A percentile compares a stretch with the other conserved stretches of the same genome.
Evolutionary conservation across 805 yeast species (phyloP).

Genomic region (Wickerhamomyces pijperi): DNA sequence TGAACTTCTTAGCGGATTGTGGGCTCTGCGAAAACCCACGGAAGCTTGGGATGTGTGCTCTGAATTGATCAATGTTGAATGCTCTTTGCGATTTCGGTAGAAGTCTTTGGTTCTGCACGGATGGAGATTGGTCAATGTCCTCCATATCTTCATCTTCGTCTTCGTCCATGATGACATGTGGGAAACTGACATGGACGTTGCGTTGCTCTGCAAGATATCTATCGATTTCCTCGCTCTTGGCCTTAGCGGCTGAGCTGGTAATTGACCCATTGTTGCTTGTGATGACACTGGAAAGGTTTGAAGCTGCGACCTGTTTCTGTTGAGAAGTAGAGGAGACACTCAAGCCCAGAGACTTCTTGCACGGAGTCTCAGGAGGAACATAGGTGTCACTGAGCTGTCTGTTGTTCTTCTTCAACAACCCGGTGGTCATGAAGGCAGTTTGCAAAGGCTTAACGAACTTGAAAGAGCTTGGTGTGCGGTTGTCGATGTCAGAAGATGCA

Average conservation of each 20-base stretch:
- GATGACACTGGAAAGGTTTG: constrained; percentile 19
- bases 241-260: not conserved
- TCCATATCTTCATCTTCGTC: constrained; percentile 2
- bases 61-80: constrained; percentile 27
- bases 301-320: constrained; percentile 12
- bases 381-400: constrained; percentile 25
- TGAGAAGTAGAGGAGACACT: constrained; percentile 8
- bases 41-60: constrained; percentile 28
- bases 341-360: constrained; percentile 31
- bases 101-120: constrained; percentile 4
- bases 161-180: constrained; percentile 2
- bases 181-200: no score
- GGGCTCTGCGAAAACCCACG: constrained; percentile 30
- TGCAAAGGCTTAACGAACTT: constrained; percentile 74
- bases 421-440: constrained; percentile 52
- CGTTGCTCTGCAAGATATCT: not conserved
- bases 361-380: constrained; percentile 53
- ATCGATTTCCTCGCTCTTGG: not conserved
- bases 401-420: constrained; percentile 54
- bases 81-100: constrained; percentile 18
- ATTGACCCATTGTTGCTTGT: constrained; percentile 2
- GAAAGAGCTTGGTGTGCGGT: constrained; percentile 44
- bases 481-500: constrained; percentile 11
- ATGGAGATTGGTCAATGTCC: constrained; percentile 11
- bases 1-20: constrained; percentile 9